phyloP scores from a whole-genome alignment of 345 rosid species.

The Dipteronia sinensis region DNA sequence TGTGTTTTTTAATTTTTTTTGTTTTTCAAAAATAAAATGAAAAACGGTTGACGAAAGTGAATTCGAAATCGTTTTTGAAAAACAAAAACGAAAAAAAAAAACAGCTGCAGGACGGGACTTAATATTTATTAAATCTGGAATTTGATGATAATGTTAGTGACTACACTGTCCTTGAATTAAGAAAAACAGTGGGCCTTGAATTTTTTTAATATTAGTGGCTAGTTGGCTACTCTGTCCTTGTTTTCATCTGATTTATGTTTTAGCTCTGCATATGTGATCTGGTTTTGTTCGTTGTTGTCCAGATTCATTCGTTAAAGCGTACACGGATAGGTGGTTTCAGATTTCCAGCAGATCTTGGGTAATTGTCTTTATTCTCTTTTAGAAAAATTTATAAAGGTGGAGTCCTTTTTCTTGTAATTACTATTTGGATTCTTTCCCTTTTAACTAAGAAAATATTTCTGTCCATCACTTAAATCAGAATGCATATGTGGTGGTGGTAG shows the following conservation, averaged over 20 bases:
- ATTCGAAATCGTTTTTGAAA: too few relatives aligned
- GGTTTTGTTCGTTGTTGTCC: slow-evolving; percentile 23
- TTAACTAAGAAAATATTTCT: neutral
- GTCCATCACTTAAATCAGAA: neutral
- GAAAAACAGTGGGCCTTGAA: neutral
- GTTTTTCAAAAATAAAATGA: too few relatives aligned
- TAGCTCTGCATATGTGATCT: slow-evolving; percentile 3
- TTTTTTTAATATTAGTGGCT: neutral
- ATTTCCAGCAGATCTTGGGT: slow-evolving; percentile 94
- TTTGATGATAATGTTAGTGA: neutral
- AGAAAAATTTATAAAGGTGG: neutral
- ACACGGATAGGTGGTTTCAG: slow-evolving; percentile 87
- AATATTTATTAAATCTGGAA: neutral
- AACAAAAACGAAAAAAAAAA: too few relatives aligned
- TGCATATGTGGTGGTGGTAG: neutral
- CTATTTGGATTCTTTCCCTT: neutral
- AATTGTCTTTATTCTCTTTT: slow-evolving; percentile 23
- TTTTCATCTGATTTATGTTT: neutral
- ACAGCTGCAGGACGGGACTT: too few relatives aligned
- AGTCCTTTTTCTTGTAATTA: neutral
- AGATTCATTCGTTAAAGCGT: slow-evolving; percentile 83
- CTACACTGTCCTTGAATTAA: neutral
- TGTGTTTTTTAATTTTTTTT: too few relatives aligned
- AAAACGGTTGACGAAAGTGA: too few relatives aligned
- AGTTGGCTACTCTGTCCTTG: slow-evolving; percentile 2